Base-by-base conservation (phyloP, 805 yeast species). In the Hanseniaspora singularis region DNA sequence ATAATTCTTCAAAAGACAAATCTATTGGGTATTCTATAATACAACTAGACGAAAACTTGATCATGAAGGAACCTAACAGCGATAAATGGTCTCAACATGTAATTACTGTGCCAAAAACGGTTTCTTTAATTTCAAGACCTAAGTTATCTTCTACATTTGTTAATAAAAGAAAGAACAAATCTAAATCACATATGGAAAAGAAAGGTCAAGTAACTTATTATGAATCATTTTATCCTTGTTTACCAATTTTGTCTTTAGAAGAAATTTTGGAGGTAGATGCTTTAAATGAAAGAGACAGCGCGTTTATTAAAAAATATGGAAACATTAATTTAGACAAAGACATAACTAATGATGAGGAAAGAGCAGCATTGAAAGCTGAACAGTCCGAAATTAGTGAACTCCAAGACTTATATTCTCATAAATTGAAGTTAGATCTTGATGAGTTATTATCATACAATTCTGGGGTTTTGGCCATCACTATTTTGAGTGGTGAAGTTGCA, bases 21-120 rank as follows among this genome's bases (percentile, higher is more conserved):
- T 75, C 94, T 4, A 72, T 92, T 40, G 99, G 99, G 45, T 72
- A 80, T 2, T 80, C 84, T 65, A 80, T 79, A 55, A 64, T 92
- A 18, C 74, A 76, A 55, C 16, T 39, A 3, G 67, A 84, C 51
- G 68, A 70, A 46, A 84, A 79, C 23, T 65, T 85, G 54, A 76
- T 89, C 58, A 72, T 74, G 51, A 79, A 74, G 58, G 69, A 69
- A 50, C 64, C 64, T 18, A 68, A 81, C 51, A 40, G 44, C 14
- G 95, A 83, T 46, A 67, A 70, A 49, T 78, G 77, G 52, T 63
- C 74, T 48, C 82, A 78, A 55, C 65, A 73, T 49, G 64, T 73
- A 33, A 79, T 77, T 52, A 67, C 71, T 9, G 74, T 75, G 46
- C 65, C 72, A 51, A 73, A 79, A 55, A 69, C 69, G 3, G 79